These are phyloP conservation scores for Dissophora globulifera DNA, from an alignment of 192 early-diverging fungal genomes.

Conservation along the genomic window DNA sequence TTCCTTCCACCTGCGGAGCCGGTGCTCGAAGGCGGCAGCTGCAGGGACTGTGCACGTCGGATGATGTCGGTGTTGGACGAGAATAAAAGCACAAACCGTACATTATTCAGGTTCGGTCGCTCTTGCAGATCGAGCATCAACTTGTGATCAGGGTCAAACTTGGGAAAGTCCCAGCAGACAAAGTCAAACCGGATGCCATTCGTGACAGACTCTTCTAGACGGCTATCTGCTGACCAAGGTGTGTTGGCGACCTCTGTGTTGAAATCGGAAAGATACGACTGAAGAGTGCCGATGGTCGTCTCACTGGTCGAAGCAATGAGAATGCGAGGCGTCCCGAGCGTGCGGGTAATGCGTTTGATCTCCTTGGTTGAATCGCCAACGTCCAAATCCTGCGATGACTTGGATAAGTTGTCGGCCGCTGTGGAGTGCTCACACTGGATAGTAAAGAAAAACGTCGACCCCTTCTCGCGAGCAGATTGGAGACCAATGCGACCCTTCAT, in stretches of 20 bases:
- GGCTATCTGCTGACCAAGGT: conserved; percentile 34
- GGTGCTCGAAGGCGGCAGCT: conserved; percentile 23
- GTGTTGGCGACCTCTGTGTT: conserved; percentile 45
- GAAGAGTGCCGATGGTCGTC: conserved; percentile 29
- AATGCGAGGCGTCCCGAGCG: conserved; percentile 40
- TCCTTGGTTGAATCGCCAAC: conserved; percentile 40
- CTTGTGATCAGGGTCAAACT: conserved; percentile 29
- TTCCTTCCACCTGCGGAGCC: conserved; percentile 8
- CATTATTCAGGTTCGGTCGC: conserved; percentile 30
- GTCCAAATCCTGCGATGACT: conserved; percentile 10
- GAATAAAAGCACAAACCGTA: conserved; percentile 45
- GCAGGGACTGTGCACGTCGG: conserved; percentile 39
- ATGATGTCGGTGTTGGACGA: conserved; percentile 28
- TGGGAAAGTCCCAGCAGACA: conserved; percentile 54
- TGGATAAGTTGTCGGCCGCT: not conserved
- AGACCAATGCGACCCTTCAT: conserved; percentile 68
- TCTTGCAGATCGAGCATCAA: conserved; percentile 41
- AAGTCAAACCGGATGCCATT: conserved; percentile 50
- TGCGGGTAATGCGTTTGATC: conserved; percentile 50
- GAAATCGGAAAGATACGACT: conserved; percentile 33
- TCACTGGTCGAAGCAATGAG: conserved; percentile 49
- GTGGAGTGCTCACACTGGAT: conserved; percentile 42
- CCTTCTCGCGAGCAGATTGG: conserved; percentile 47
- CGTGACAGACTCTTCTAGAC: conserved; percentile 46
- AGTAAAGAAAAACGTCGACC: conserved; percentile 64